Percentiles rank a stretch among this genome's conserved stretches.
phyloP scores from a whole-genome alignment of 805 yeast genomes.

The Teunomyces panamensis region DNA sequence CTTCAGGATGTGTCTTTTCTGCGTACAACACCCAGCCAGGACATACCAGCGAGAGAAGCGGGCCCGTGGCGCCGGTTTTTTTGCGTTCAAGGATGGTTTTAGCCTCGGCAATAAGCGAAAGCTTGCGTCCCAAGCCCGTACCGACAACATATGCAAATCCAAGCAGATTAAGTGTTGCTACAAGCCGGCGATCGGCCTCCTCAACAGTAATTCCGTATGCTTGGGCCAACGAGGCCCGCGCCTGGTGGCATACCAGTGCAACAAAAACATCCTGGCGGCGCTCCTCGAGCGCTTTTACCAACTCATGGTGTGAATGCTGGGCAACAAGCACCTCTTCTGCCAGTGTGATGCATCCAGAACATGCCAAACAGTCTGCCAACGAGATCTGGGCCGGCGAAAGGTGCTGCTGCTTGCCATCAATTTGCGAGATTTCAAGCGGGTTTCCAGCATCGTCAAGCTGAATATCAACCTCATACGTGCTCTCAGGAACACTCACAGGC shows the following conservation, averaged over 20 bases:
- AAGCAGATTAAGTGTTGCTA: conserved; percentile 55
- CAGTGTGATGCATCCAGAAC: conserved; percentile 95
- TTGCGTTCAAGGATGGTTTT: conserved; percentile 45
- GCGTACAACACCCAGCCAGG: conserved; percentile 98
- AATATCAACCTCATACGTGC: conserved; percentile 45
- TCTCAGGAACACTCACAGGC: conserved; percentile 55
- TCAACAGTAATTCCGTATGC: conserved; percentile 55
- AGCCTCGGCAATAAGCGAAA: conserved; percentile 50
- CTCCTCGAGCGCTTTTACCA: conserved; percentile 52
- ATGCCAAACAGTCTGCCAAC: conserved; percentile 89
- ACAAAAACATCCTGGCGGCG: conserved; percentile 48
- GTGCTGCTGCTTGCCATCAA: conserved; percentile 48
- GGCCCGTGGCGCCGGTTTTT: conserved; percentile 30
- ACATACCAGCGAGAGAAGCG: conserved; percentile 71
- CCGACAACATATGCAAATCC: conserved; percentile 80
- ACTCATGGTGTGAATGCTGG: conserved; percentile 82
- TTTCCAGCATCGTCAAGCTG: conserved; percentile 57
- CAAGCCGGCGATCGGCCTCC: conserved; percentile 54
- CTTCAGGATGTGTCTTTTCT: conserved; percentile 89
- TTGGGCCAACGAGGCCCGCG: conserved; percentile 75
- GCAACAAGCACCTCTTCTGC: conserved; percentile 94
- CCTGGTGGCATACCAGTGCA: conserved; percentile 81
- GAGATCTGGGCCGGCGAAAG: conserved; percentile 84
- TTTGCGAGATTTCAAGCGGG: conserved; percentile 66
- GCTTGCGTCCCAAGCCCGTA: conserved; percentile 73